Evolutionary conservation across 2,329 filamentous ascomycete genomes (phyloP), one percentile per base, ranked within the genome.

Genomic region (Monilinia laxa): DNA sequence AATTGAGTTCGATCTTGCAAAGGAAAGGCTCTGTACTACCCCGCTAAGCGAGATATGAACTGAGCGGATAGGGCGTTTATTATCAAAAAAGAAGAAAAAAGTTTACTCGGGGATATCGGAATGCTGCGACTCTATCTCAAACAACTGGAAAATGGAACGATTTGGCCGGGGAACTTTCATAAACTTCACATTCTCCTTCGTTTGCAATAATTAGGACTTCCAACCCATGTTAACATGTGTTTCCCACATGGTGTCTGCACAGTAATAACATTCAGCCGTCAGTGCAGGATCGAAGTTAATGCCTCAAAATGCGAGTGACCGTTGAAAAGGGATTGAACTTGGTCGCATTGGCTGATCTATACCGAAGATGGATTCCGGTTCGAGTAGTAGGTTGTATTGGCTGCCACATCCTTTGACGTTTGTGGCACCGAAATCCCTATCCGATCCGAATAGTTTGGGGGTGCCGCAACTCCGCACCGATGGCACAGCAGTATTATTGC

Each of bases 1-100:
- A 52, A 51, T 40, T n/a, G 53, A 38, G 14, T 31, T 47, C 20
- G 31, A 25, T 28, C 38, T 23, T n/a, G 7, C 12, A 20, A 4
- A 40, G 11, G 38, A 40, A 40, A 40, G 38, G 14, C 38, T 40
- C 38, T 40, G 38, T 40, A 40, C 38, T 12, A 40, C 38, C 23
- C 9, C 16, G 35, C 9, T 60, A 52, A 52, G 53, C 63, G 63
- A 52, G 49, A 31, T 23, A 16, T 40, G 20, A 55, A 55, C 55
- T 40, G 20, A 55, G 63, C 55, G 63, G 54, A 60, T 45, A 60
- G 23, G 63, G 63, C 63, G 63, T 60, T 45, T 65, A 65, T 52
- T 60, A 35, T 47, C 18, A 42, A 60, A 65, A 58, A 58, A 40
- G 31, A n/a, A 59, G 42, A 35, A 25, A n/a, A 65, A 65, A 52